A percentile compares a stretch with the other conserved stretches of the same genome.
These are phyloP conservation scores for Trichoderma orchidacearum DNA, from an alignment of 495 filamentous ascomycete genomes.

Conservation along the genomic window DNA sequence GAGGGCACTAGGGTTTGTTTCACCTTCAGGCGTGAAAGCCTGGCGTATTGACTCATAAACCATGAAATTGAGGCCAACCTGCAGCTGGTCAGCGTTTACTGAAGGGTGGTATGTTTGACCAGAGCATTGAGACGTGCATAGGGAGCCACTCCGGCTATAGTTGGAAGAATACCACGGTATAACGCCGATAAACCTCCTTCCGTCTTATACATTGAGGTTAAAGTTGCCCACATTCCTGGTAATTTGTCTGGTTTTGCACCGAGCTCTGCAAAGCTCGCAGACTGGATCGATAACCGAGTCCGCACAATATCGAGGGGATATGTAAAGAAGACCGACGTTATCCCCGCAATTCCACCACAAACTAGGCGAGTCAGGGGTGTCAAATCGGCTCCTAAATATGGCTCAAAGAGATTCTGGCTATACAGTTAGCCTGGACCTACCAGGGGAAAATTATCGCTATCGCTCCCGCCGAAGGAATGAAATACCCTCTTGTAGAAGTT, in stretches of 20 bases:
- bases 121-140: slow-evolving; percentile 47
- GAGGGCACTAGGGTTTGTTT: slow-evolving; percentile 62
- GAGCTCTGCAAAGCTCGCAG: slow-evolving; percentile 79
- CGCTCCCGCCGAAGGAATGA: slow-evolving; percentile 3
- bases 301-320: slow-evolving; percentile 92
- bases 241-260: slow-evolving; percentile 45
- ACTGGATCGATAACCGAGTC: slow-evolving; percentile 89
- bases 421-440: slow-evolving; percentile 3
- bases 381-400: slow-evolving; percentile 51
- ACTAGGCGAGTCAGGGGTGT: slow-evolving; percentile 55
- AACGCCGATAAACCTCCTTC: slow-evolving; percentile 76
- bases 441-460: background rate
- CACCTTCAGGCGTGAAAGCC: slow-evolving; percentile 75
- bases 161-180: slow-evolving; percentile 87
- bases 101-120: background rate
- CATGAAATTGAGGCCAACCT: slow-evolving; percentile 98
- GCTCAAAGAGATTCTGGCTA: slow-evolving; percentile 55
- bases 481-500: slow-evolving; percentile 91
- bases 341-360: slow-evolving; percentile 80
- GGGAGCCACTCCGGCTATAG: slow-evolving; percentile 88
- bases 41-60: slow-evolving; percentile 80
- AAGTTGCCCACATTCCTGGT: slow-evolving; percentile 84
- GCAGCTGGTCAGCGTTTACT: slow-evolving; percentile 10
- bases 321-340: slow-evolving; percentile 74
- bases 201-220: slow-evolving; percentile 73